A percentile compares a stretch with the other conserved stretches of the same genome.
These are phyloP conservation scores for Gillenia trifoliata DNA, from an alignment of 306 rosid genomes.

Conservation along the genomic window DNA sequence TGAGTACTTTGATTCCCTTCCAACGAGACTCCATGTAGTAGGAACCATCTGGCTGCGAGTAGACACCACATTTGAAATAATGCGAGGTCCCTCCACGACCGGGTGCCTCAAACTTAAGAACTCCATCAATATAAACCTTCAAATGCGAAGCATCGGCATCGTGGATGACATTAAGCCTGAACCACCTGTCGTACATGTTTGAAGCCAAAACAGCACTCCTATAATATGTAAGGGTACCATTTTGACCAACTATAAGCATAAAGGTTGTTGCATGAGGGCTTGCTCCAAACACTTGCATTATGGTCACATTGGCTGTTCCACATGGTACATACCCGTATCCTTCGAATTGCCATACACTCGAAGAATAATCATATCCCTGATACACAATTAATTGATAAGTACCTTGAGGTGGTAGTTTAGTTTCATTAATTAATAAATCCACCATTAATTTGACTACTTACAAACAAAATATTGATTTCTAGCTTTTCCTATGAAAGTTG, in stretches of 20 bases:
- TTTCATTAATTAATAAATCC: too few species aligned
- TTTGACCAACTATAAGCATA: constrained; percentile 30
- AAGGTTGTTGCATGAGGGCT: constrained; percentile 38
- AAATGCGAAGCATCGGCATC: constrained; percentile 33
- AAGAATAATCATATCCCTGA: constrained; percentile 41
- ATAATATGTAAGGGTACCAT: constrained; percentile 33
- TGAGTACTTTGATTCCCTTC: constrained; percentile 38
- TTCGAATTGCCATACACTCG: constrained; percentile 57
- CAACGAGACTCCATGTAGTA: constrained; percentile 40
- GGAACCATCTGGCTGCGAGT: constrained; percentile 36
- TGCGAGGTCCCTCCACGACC: constrained; percentile 31
- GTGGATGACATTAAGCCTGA: constrained; percentile 44
- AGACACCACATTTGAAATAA: constrained; percentile 45
- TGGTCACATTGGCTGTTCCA: constrained; percentile 35
- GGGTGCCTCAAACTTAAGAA: constrained; percentile 11
- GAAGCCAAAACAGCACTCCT: constrained; percentile 12
- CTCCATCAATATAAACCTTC: constrained; percentile 37
- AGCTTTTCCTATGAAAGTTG: too few species aligned
- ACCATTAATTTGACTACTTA: too few species aligned
- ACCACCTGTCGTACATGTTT: constrained; percentile 37
- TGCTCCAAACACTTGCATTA: constrained; percentile 55
- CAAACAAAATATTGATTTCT: too few species aligned
- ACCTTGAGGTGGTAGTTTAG: too few species aligned
- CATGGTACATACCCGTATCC: constrained; percentile 37
- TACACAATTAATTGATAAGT: too few species aligned